Conservation (phyloP, 371 early-diverging fungal genomes). For the Mortierella sp. region DNA sequence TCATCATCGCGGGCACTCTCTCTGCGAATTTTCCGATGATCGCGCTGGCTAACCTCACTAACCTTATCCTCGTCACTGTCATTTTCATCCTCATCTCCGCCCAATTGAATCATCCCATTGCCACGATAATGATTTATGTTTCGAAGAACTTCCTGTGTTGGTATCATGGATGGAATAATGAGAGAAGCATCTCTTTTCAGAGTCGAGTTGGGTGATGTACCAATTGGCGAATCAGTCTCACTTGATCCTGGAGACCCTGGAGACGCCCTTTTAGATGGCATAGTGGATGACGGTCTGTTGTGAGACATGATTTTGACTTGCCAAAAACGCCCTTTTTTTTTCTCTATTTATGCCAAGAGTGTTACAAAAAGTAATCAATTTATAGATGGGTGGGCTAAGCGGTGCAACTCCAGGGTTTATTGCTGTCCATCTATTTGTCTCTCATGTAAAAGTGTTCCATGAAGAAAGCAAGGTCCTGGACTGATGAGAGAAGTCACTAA, state of each 20-base stretch:
- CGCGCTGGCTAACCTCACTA: neutral
- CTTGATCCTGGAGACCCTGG: neutral
- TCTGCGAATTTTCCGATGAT: neutral
- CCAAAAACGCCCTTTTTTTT: too few species aligned
- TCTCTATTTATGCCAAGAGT: too few species aligned
- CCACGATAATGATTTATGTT: constrained; percentile 14
- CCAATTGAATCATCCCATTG: neutral
- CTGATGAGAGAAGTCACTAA: too few species aligned
- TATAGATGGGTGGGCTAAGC: too few species aligned
- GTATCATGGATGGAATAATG: constrained; percentile 26
- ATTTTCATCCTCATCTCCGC: neutral
- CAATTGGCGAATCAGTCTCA: neutral
- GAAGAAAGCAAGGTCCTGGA: too few species aligned
- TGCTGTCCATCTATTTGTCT: too few species aligned
- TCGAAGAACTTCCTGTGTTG: constrained; percentile 24
- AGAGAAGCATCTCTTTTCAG: constrained; percentile 16
- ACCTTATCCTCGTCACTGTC: neutral
- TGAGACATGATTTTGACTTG: too few species aligned
- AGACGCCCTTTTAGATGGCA: neutral
- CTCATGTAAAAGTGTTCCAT: too few species aligned
- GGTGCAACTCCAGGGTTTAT: too few species aligned
- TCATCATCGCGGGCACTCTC: neutral
- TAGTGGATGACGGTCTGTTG: neutral
- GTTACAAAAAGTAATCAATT: too few species aligned
- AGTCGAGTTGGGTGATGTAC: neutral